Evolutionary conservation across 805 yeast genomes (phyloP), one percentile per base, ranked within the genome.

Genomic region (Candida nemodendra): DNA sequence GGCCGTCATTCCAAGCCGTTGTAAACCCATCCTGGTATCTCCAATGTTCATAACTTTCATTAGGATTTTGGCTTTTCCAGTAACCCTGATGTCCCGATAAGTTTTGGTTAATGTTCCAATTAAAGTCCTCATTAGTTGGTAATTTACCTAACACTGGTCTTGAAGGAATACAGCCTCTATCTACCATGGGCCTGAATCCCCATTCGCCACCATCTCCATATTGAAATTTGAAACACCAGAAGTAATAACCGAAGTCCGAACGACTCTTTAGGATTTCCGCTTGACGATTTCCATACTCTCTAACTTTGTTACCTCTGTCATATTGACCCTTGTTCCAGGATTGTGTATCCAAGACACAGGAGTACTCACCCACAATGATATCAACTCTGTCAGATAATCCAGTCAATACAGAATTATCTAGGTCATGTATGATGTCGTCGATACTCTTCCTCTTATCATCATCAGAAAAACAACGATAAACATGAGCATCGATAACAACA

Each of bases 191-290:
- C 17, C 73, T 71, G 62, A 87, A 82, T 34, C 93, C 97, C 98
- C 98, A 91, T 64, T 88, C 97, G 12, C 98, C 98, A 29, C 97
- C 97, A 54, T 81, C 83, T 2, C 97, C 97, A 40, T 79, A 71
- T 56, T 83, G 77, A 56, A 90, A 90, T 62, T 88, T 87, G 59
- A 66, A 84, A 2, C 96, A 85, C 98, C 98, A 91, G 62, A 93
- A 91, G 61, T 73, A 90, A 41, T 76, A 71, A 0, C 98, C 98
- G 39, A 78, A 73, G 8, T 69, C 59, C 1, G 91, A 81, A 24
- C 82, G 63, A 26, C 72, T 50, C 4, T 58, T 54, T 53, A 84
- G 76, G 5, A 74, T 45, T 3, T 62, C 53, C 4, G 61, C 47
- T 57, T 87, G 81, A n/a, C 57, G 59, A 14, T 66, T 66, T 9